Base-by-base conservation (phyloP, 768 basidiomycete genomes). In the Saitozyma sp. region DNA sequence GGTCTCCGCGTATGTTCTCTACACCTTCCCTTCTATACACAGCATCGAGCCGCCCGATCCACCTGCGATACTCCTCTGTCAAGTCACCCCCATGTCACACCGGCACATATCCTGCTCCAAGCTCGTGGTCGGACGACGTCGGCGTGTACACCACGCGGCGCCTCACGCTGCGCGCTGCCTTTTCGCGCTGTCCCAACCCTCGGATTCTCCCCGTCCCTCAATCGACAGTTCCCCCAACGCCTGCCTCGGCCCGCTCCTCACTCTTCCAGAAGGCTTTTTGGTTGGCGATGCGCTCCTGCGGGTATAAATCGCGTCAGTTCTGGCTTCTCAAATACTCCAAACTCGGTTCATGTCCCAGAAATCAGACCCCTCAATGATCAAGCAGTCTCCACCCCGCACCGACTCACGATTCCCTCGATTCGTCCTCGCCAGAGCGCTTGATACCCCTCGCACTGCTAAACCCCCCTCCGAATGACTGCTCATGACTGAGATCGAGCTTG, bases 371-470 rank as follows among this genome's bases (percentile, higher is more conserved):
- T 19, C 17, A 9, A 10, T 43, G 40, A 8, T 42, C 11, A 42
- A 40, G 14, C 17, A 14, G 51, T 52, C 11, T 19, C 9, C 14
- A 8, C 6, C n/a, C 45, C 45, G 6, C n/a, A 6, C 3, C 20
- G 17, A 50, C 58, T 51, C 48, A 50, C 46, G 51, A 3, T 13
- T 52, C 51, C 10, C 43, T 20, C n/a, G 16, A 17, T 6, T 52
- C 37, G n/a, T 68, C 64, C 42, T n/a, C 52, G n/a, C 46, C 48
- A 51, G 17, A 52, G 54, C 74, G 42, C 58, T 75, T 75, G 17
- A 75, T 56, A 8, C 67, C 67, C 49, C 71, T 65, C 6, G 74
- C 74, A 65, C 71, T 73, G 2, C 56, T 37, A 53, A 73, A 73
- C 13, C 69, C 71, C 8, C 50, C 51, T 17, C 54, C 39, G 9